phyloP scores from a whole-genome alignment of 208 protist genomes.

The Leishmania mexicana region DNA sequence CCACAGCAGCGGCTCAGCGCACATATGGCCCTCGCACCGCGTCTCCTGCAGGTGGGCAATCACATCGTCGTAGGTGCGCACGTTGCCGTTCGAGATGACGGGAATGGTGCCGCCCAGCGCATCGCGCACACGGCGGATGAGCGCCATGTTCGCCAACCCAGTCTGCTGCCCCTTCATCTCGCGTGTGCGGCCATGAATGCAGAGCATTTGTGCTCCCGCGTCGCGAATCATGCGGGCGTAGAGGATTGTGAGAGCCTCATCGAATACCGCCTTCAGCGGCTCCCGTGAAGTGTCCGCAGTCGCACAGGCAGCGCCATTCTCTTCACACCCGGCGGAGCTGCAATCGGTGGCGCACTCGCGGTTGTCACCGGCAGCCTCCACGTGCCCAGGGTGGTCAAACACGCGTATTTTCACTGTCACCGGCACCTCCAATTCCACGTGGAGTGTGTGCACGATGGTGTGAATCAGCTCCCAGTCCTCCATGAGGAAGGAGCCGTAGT shows the following conservation, averaged over 20 bases:
- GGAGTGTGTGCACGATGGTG: slow-evolving; percentile 80
- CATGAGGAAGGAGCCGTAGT: slow-evolving; percentile 94
- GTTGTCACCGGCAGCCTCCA: neutral
- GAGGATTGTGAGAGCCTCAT: slow-evolving; percentile 76
- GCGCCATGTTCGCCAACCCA: slow-evolving; percentile 66
- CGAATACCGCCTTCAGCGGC: slow-evolving; percentile 29
- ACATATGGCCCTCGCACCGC: slow-evolving; percentile 85
- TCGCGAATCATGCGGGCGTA: slow-evolving; percentile 88
- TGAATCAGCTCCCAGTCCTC: slow-evolving; percentile 86
- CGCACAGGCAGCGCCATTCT: neutral
- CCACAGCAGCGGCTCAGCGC: slow-evolving; percentile 86
- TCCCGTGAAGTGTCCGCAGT: neutral
- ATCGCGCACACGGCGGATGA: slow-evolving; percentile 62
- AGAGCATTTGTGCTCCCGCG: slow-evolving; percentile 81
- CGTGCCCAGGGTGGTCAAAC: slow-evolving; percentile 46
- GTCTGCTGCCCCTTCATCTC: slow-evolving; percentile 81
- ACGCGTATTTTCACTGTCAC: slow-evolving; percentile 94
- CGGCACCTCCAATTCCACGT: slow-evolving; percentile 86
- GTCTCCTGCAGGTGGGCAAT: slow-evolving; percentile 44
- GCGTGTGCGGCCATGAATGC: slow-evolving; percentile 88
- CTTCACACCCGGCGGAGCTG: neutral
- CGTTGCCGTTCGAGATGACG: slow-evolving; percentile 91
- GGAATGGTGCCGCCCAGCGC: slow-evolving; percentile 60
- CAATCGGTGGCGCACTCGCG: neutral
- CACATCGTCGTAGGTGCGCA: slow-evolving; percentile 75